Evolutionary conservation across 2,329 filamentous ascomycete genomes (phyloP), one percentile per base, ranked within the genome.

Genomic region (Trichoderma semiorbis): DNA sequence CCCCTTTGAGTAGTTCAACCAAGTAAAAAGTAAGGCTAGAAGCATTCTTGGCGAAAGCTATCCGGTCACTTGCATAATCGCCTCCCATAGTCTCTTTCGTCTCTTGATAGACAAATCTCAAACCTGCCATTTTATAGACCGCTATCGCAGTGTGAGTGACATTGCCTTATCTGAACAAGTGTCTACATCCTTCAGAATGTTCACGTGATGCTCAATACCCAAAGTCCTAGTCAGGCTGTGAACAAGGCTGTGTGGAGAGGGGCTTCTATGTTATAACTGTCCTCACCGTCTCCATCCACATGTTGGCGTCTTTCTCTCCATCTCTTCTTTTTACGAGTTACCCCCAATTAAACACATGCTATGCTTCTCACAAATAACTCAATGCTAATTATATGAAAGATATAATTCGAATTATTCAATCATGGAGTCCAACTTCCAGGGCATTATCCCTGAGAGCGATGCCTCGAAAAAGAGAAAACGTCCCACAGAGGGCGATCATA

Each of bases 281-380:
- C 1, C 36, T 39, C 16, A 43, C 39, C 39, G 7, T 43, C 39
- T 5, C 7, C 1, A 3, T 10, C 7, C 1, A n/a, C 39, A 43
- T 43, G 16, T n/a, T 18, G 36, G 39, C 0, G 16, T 43, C 3
- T 43, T 39, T 18, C 36, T 2, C 36, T 18, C 5, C 6, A 18
- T 6, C 1, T 18, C 36, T n/a, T n/a, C 3, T n/a, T 4, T 43
- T 43, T 18, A 5, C 39, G 16, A 43, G 7, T 7, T 18, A 43
- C 0, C 3, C 5, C 18, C 1, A 43, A 5, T n/a, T 0, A 5
- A 43, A 2, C 0, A 5, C 7, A n/a, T 2, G 0, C 16, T n/a
- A 0, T 10, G 1, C 1, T 10, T 43, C 16, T 43, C 39, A 2
- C 16, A 43, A 43, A n/a, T 43, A 0, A 43, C 3, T n/a, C 16